Evolutionary conservation across 257 asterid species (phyloP), one percentile per base, ranked within the genome.

Genomic region (Hygrophila difformis): DNA sequence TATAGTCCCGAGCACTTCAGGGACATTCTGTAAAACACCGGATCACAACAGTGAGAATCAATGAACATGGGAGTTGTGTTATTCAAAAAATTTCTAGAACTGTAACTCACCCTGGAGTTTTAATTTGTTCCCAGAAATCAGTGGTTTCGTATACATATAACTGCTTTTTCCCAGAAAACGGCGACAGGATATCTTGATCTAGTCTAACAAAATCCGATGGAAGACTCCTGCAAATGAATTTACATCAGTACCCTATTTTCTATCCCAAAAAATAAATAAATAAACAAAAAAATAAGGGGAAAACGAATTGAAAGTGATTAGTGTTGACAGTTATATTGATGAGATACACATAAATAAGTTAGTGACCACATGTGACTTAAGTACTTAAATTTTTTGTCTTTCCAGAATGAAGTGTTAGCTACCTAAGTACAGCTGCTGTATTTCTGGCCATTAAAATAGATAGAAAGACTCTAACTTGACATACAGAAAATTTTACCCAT

Each of bases 121-220:
- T 87, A 26, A 87, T 83, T 70, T 87, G 97, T 63, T 87, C 91
- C 97, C 97, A 87, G 67, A 77, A 87, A 65, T 87, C 91, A 72
- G 23, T 51, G 40, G 94, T 87, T 72, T 87, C 94, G 19, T 87
- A 83, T 12, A 84, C 82, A 47, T 79, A 83, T 29, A 87, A 74
- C 62, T 87, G 82, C 71, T 71, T 77, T 67, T 87, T 87, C 38
- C 97, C 97, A 22, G 97, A 81, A 43, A 87, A 93, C 36, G 97
- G 97, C 23, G 97, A 70, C 55, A 87, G 63, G 45, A 87, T 83
- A 69, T 87, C 97, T 67, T 87, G 97, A 83, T 87, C 97, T 75
- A 87, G 47, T 71, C 97, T 57, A 18, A 87, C 97, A 59, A 75
- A 87, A 69, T 83, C 97, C 47, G 85, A 12, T 0, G 97, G 93